Evolutionary conservation across 2,329 filamentous ascomycete genomes (phyloP).

Genomic region (Botryosphaeria dothidea): DNA sequence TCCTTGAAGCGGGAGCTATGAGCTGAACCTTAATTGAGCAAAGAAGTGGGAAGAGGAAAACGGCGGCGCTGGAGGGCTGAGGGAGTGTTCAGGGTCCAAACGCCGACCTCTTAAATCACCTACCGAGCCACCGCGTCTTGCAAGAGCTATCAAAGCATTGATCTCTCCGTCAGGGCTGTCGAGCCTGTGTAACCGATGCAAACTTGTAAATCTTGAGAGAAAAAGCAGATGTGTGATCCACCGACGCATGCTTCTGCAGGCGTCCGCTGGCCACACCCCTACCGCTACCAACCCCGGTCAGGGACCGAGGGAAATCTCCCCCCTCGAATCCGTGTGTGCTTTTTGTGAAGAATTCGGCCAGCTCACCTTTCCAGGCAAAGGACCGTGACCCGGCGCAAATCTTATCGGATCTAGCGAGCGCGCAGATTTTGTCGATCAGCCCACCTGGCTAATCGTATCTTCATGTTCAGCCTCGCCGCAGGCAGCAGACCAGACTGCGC

Average conservation of each 20-base stretch:
- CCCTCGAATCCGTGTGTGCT: not conserved
- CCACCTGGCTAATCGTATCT: constrained; percentile 8
- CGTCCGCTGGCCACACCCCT: constrained; percentile 8
- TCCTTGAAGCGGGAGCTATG: constrained; percentile 10
- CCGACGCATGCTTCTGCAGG: constrained; percentile 14
- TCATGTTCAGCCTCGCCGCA: constrained; percentile 14
- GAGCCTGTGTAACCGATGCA: constrained; percentile 18
- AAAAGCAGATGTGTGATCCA: constrained; percentile 17
- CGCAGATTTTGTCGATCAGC: constrained; percentile 14
- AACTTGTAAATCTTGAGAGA: constrained; percentile 14
- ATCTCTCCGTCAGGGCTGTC: constrained; percentile 15
- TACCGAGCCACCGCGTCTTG: constrained; percentile 6
- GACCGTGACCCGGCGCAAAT: constrained; percentile 1
- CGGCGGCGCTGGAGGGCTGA: not conserved
- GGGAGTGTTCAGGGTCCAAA: constrained; percentile 15
- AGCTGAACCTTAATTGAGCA: constrained; percentile 9
- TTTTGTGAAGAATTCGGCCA: constrained; percentile 19
- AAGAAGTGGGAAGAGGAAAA: constrained; percentile 3
- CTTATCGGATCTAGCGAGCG: constrained; percentile 14
- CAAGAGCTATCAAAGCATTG: constrained; percentile 17
- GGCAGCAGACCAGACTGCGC: not conserved
- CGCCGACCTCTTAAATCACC: constrained; percentile 15
- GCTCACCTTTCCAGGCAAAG: constrained; percentile 1
- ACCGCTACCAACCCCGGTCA: constrained; percentile 10
- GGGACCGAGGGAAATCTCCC: not conserved